Conservation (phyloP, 1,284 basidiomycete genomes). For the Lentinula novae-zelandiae region DNA sequence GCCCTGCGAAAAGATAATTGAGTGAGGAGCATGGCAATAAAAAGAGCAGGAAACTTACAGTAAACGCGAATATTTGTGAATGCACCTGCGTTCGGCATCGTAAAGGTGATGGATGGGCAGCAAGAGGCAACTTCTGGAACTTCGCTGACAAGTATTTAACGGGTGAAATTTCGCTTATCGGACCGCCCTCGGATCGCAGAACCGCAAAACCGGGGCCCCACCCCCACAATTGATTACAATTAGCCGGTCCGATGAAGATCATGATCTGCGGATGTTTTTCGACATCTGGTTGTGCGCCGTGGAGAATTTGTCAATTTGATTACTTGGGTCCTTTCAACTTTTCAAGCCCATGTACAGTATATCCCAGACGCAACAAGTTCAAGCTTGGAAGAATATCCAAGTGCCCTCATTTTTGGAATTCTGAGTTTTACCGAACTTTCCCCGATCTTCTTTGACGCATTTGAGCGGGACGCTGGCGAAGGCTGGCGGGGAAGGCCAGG, state of each 20-base stretch:
- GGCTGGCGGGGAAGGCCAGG: too few species aligned
- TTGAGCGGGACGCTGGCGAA: neutral
- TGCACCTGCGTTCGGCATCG: neutral
- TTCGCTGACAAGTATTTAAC: neutral
- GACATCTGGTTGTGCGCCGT: too few species aligned
- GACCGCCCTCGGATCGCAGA: neutral
- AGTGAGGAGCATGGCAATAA: neutral
- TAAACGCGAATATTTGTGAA: conserved; percentile 12
- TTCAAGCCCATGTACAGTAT: too few species aligned
- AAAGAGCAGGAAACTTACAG: conserved; percentile 2
- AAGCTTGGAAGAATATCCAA: too few species aligned
- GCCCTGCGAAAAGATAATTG: conserved; percentile 3
- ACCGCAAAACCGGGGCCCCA: neutral
- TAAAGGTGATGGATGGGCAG: neutral
- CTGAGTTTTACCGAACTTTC: neutral
- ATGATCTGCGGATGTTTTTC: too few species aligned
- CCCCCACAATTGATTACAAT: neutral
- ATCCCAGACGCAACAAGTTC: too few species aligned
- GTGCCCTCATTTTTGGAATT: neutral
- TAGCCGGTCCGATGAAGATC: too few species aligned
- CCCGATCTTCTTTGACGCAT: neutral
- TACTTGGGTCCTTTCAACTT: too few species aligned
- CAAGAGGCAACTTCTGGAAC: neutral
- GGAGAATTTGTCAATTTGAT: too few species aligned
- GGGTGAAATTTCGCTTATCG: neutral